These are phyloP conservation scores for Erysiphe pisi DNA, from an alignment of 2,329 filamentous ascomycete species.

Conservation along the genomic window DNA sequence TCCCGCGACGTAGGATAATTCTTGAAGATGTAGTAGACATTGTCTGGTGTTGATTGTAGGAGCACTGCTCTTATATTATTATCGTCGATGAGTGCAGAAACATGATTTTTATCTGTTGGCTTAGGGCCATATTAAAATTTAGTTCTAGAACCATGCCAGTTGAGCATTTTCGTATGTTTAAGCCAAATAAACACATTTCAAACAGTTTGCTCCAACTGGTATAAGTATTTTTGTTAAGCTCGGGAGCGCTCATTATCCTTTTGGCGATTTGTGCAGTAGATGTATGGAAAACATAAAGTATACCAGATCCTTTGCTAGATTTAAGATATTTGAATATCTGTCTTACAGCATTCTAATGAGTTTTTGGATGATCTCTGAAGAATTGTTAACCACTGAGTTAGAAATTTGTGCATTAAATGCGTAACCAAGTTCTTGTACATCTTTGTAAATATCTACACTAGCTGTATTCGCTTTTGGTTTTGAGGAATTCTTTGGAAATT, in stretches of 20 bases:
- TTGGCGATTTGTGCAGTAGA: conserved; percentile 24
- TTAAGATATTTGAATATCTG: not conserved
- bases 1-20: not conserved
- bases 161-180: conserved; percentile 2
- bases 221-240: not conserved
- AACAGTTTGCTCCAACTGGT: not conserved
- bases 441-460: not conserved
- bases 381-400: not conserved
- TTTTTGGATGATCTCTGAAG: not conserved
- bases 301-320: not conserved
- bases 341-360: not conserved
- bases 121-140: not conserved
- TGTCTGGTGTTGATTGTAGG: not conserved
- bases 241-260: not conserved
- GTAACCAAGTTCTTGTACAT: not conserved
- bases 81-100: not conserved
- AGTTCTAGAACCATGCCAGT: not conserved
- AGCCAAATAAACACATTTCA: not conserved
- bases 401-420: not conserved
- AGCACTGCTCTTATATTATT: conserved; percentile 5
- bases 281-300: not conserved
- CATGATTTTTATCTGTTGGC: not conserved
- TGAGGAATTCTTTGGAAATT: not conserved
- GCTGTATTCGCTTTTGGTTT: not conserved
- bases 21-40: not conserved